A percentile compares a stretch with the other conserved stretches of the same genome.
Evolutionary conservation across 2,329 filamentous ascomycete species (phyloP).

Genomic region (Thelonectria olida): DNA sequence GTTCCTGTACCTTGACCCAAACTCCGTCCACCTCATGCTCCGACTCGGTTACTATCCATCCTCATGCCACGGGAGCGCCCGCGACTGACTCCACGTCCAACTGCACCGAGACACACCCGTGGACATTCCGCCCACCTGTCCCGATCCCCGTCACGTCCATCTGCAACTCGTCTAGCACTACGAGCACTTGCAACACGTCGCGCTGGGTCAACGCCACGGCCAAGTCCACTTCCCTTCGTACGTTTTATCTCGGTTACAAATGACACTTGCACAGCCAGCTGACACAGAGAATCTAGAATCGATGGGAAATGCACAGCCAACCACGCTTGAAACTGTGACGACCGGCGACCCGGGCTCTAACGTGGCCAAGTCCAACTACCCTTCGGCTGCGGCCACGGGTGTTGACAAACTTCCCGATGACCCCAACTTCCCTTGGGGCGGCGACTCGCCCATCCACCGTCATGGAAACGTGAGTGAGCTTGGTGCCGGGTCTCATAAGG

Average conservation of each 20-base stretch:
- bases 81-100: slow-evolving; percentile 12
- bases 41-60: slow-evolving; percentile 2
- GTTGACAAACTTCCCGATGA: slow-evolving; percentile 40
- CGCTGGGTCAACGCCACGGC: slow-evolving; percentile 31
- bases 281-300: slow-evolving; percentile 1
- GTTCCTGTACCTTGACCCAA: slow-evolving; percentile 22
- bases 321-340: slow-evolving; percentile 35
- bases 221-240: slow-evolving; percentile 25
- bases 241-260: too few relatives aligned
- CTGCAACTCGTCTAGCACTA: slow-evolving; percentile 38
- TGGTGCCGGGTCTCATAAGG: slow-evolving; percentile 30
- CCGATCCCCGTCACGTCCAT: slow-evolving; percentile 23
- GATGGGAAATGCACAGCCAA: slow-evolving; percentile 16
- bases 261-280: too few relatives aligned
- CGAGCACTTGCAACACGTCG: slow-evolving; percentile 22
- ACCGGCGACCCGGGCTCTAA: slow-evolving; percentile 14
- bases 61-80: neutral
- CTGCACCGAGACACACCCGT: slow-evolving; percentile 18
- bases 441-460: slow-evolving; percentile 47
- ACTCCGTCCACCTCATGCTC: slow-evolving; percentile 28
- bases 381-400: slow-evolving; percentile 30
- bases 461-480: slow-evolving; percentile 44
- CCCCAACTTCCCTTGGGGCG: slow-evolving; percentile 49
- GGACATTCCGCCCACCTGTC: slow-evolving; percentile 20
- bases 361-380: slow-evolving; percentile 21